Evolutionary conservation across 169 alveolate genomes (phyloP).

Genomic region (Plasmodium knowlesi): DNA sequence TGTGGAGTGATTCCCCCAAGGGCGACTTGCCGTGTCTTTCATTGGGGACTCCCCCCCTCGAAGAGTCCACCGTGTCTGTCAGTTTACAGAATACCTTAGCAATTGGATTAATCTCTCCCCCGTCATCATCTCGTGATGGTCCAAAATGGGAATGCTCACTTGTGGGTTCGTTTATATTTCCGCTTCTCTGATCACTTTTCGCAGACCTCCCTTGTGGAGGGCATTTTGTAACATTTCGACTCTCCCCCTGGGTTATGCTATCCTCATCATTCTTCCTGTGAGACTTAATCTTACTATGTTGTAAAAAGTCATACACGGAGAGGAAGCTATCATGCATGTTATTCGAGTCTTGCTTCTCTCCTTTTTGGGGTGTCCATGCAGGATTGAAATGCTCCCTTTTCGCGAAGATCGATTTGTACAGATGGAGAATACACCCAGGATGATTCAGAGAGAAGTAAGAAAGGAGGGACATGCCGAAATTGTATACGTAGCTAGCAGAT

Average conservation of each 20-base stretch:
- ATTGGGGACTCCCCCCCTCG: not conserved
- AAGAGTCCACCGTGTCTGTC: not conserved
- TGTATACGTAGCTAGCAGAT: not conserved
- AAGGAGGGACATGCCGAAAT: conserved; percentile 19
- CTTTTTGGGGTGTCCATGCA: not conserved
- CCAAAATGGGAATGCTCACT: not conserved
- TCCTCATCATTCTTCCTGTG: not conserved
- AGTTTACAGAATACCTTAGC: not conserved
- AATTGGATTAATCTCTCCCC: not conserved
- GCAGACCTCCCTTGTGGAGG: not conserved
- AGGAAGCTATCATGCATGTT: not conserved
- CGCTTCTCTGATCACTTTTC: not conserved
- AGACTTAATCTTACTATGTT: not conserved
- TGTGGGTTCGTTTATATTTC: not conserved
- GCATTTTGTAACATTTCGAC: not conserved
- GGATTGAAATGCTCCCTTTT: not conserved
- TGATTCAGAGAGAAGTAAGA: conserved; percentile 19
- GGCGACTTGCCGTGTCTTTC: too few species aligned
- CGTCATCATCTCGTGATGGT: not conserved
- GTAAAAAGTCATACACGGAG: not conserved
- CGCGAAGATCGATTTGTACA: conserved; percentile 12
- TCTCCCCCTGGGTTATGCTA: not conserved
- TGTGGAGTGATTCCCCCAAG: not conserved
- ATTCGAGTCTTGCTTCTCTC: not conserved
- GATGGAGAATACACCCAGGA: not conserved